Base-by-base conservation (phyloP, 2,329 filamentous ascomycete species). In the Anisogramma anomala region DNA sequence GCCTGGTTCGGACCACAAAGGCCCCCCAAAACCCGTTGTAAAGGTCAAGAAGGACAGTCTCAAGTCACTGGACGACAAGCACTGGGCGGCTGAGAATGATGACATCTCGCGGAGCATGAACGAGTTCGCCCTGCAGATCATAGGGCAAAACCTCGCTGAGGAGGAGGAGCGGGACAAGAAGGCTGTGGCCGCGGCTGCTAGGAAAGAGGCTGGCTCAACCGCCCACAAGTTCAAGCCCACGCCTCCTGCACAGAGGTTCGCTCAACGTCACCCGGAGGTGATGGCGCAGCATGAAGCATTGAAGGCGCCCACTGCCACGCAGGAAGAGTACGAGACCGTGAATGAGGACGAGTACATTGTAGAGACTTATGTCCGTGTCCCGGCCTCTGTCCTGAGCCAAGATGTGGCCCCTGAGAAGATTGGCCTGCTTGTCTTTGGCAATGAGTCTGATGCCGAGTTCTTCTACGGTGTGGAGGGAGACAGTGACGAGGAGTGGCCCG, bases 401-500 rank as follows among this genome's bases (percentile, higher is more conserved):
- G 59, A 67, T 11, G 63, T 73, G 3, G 58, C 61, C 6, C 63
- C 68, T 1, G 64, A 70, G 19, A 69, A 68, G 33, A 65, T 79
- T 6, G 74, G 74, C 9, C 56, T 77, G 26, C 55, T 78, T 38
- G 69, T 76, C 6, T 66, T 78, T 36, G 71, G 74, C 38, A 66
- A 65, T 17, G 70, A 76, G 43, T 69, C 72, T n/a, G 73, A 77
- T 45, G 66, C 68, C 30, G 68, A 72, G 40, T 67, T 72, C 32
- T 81, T 81, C 54, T 81, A 73, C 48, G 69, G 72, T 0, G 65
- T 71, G 6, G 72, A 74, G 28, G 71, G 71, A n/a, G 75, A 79
- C 3, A 77, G 76, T 28, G 75, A 79, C n/a, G 66, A 77, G 28
- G 64, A 73, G 49, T 58, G 66, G 52, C 59, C 59, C 1, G 69